Percentiles rank a stretch among this genome's conserved stretches.
Conservation (phyloP, 2,329 filamentous ascomycete species). For the Xylaria sp. region DNA sequence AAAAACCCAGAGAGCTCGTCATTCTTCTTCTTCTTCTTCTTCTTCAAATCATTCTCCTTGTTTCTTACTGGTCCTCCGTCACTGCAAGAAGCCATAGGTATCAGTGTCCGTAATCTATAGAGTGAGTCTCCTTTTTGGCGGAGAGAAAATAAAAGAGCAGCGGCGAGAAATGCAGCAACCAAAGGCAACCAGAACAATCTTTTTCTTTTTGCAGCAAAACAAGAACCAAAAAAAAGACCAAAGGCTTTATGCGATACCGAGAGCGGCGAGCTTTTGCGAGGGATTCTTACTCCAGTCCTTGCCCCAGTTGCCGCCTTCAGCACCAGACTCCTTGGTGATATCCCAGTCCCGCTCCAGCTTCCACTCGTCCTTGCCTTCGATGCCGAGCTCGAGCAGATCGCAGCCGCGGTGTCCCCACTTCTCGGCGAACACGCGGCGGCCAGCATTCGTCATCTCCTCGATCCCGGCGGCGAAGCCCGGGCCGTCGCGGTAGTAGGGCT, state of each 20-base stretch:
- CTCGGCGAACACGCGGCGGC: constrained; percentile 44
- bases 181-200: too few relatives aligned
- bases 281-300: constrained; percentile 40
- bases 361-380: constrained; percentile 45
- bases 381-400: constrained; percentile 40
- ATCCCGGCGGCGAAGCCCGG: constrained; percentile 45
- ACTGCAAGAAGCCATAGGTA: constrained; percentile 17
- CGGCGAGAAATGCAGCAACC: too few relatives aligned
- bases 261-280: constrained; percentile 20
- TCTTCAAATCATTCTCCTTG: constrained; percentile 6
- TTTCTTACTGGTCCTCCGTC: constrained; percentile 24
- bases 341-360: constrained; percentile 47
- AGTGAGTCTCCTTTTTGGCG: not conserved
- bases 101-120: constrained; percentile 14
- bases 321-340: constrained; percentile 31
- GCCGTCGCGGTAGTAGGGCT: constrained; percentile 50
- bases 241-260: constrained; percentile 25
- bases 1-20: too few relatives aligned
- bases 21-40: constrained; percentile 14
- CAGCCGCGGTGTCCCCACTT: constrained; percentile 52
- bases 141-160: too few relatives aligned
- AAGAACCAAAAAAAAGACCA: not conserved
- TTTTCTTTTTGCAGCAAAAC: not conserved
- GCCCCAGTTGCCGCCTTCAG: constrained; percentile 41
- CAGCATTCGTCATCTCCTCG: constrained; percentile 43